Base-by-base conservation (phyloP, 345 rosid species). In the Arabidopsis arenosa region DNA sequence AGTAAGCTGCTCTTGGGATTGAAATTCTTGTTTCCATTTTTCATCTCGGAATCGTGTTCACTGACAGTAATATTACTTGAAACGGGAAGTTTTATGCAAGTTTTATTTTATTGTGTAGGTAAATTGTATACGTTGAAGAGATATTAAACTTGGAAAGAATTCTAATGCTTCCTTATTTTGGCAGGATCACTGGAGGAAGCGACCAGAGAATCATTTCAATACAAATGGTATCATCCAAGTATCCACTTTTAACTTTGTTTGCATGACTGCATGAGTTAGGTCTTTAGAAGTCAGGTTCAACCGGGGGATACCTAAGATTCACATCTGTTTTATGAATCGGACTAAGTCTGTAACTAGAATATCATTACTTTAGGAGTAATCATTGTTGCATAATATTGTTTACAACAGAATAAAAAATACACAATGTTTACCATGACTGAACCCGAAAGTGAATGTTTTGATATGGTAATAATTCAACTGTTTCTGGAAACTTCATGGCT, bases 121-220 rank as follows among this genome's bases (percentile, higher is more conserved):
- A 4, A 17, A 75, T 23, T 47, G 47, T 68, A 5, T 49, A 35
- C 26, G 12, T 23, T 5, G 9, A 48, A 49, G 7, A 14, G 51
- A 48, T 43, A 28, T 15, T 63, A 26, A 53, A 32, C 28, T 66
- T 40, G 8, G 53, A 64, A 32, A 68, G 12, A 18, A 77, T 55
- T 36, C 72, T 73, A 35, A 66, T 65, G 39, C 28, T 51, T 59
- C 68, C 65, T 59, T 81, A 63, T 14, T 59, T 73, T 77, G 75
- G 81, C 88, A 91, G 83, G 93, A 87, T 53, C 82, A 81, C 72
- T 85, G 85, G 43, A 95, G 75, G 86, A 95, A 75, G 91, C 84
- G 94, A 84, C 49, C 30, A 18, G 97, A 88, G 75, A 88, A 84
- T 71, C 92, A 85, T 80, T 84, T 84, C 78, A 88, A 87, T 68